phyloP scores from a whole-genome alignment of 768 basidiomycete species.

The Russula griseocarnosa region DNA sequence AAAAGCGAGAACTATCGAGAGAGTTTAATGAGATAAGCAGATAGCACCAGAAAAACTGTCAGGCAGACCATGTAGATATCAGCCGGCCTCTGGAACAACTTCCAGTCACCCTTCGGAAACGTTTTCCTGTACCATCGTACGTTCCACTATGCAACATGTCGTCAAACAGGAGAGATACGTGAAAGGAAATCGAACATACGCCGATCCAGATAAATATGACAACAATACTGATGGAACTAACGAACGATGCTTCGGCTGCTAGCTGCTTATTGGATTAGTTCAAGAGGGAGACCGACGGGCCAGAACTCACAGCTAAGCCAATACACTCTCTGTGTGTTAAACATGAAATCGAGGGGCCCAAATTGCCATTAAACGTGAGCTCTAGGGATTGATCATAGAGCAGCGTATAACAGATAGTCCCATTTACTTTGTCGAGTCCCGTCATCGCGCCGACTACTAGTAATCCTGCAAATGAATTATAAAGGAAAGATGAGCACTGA shows the following conservation, averaged over 20 bases:
- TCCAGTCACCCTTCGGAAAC: constrained; percentile 11
- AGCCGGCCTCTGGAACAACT: constrained; percentile 37
- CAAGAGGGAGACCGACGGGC: background rate
- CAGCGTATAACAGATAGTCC: constrained; percentile 12
- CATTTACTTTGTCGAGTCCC: background rate
- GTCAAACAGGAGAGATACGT: background rate
- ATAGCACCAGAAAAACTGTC: background rate
- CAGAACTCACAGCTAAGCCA: constrained; percentile 36
- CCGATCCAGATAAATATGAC: constrained; percentile 6
- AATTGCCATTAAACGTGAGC: no score
- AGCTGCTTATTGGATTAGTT: constrained; percentile 30
- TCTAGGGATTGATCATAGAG: background rate
- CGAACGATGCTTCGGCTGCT: constrained; percentile 35
- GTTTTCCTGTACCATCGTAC: constrained; percentile 6
- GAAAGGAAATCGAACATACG: constrained; percentile 6
- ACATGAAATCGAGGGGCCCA: constrained; percentile 26
- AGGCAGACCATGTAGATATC: constrained; percentile 41
- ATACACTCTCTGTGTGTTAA: constrained; percentile 38
- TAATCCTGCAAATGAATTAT: background rate
- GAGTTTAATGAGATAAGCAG: constrained; percentile 20
- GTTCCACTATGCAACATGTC: constrained; percentile 17
- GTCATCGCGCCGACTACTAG: background rate
- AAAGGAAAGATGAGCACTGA: background rate
- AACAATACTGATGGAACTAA: background rate
- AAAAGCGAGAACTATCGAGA: constrained; percentile 31